These are phyloP conservation scores for Yamadazyma nakazawae DNA, from an alignment of 805 yeast genomes.

Conservation along the genomic window DNA sequence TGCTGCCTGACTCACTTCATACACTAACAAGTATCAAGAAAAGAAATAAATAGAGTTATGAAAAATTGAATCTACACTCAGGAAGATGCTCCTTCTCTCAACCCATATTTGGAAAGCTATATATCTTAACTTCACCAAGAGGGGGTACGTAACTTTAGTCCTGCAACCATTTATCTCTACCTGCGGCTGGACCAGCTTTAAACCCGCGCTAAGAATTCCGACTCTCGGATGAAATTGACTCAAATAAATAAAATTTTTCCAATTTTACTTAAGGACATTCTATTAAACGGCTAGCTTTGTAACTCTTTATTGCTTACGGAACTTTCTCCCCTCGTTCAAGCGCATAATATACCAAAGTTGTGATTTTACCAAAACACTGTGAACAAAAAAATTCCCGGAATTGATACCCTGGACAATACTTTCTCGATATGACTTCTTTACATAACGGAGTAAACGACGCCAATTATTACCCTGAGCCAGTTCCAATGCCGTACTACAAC, in stretches of 20 bases:
- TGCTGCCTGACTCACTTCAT: too few species aligned
- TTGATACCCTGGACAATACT: background rate
- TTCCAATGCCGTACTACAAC: slow-evolving; percentile 6
- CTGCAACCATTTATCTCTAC: background rate
- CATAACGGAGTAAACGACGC: slow-evolving; percentile 24
- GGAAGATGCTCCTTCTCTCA: too few species aligned
- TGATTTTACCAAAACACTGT: background rate
- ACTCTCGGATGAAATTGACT: slow-evolving; percentile 7
- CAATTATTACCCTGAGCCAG: slow-evolving; percentile 23
- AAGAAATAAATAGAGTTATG: too few species aligned
- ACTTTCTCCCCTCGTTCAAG: background rate
- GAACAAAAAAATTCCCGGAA: background rate
- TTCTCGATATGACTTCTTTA: slow-evolving; percentile 25
- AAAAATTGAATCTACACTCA: too few species aligned
- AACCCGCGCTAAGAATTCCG: slow-evolving; percentile 5
- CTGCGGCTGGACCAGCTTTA: background rate
- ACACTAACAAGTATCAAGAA: too few species aligned
- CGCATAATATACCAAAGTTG: background rate
- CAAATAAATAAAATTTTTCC: background rate
- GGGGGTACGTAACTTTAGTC: background rate
- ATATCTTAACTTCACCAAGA: too few species aligned
- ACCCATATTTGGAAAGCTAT: too few species aligned
- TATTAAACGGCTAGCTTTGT: background rate
- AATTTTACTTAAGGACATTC: background rate
- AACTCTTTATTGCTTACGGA: background rate